Evolutionary conservation across 2,329 filamentous ascomycete genomes (phyloP).

Genomic region (Epichloe typhina): DNA sequence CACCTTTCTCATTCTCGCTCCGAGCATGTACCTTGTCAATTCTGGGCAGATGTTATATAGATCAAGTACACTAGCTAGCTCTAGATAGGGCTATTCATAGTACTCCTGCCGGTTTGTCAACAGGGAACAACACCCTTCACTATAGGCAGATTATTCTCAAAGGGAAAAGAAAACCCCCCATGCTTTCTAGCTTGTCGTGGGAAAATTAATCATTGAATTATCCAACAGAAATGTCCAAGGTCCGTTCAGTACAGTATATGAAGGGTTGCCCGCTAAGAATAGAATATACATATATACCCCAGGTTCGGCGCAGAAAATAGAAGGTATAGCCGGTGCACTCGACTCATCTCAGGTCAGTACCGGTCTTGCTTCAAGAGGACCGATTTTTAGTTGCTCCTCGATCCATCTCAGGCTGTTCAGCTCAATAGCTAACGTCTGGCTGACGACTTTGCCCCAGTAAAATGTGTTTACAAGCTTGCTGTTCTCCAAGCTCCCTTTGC

Average conservation of each 20-base stretch:
- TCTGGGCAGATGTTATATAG: too few species aligned
- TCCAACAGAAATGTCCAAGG: slow-evolving; percentile 2
- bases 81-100: too few species aligned
- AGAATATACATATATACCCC: slow-evolving; percentile 2
- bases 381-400: too few species aligned
- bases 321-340: neutral
- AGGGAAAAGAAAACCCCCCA: neutral
- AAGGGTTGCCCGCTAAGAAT: neutral
- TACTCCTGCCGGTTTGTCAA: too few species aligned
- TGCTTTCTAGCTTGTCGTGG: neutral
- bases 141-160: too few species aligned
- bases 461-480: neutral
- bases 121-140: too few species aligned
- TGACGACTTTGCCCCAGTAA: neutral
- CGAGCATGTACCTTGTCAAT: too few species aligned
- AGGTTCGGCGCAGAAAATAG: neutral
- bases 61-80: too few species aligned
- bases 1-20: too few species aligned
- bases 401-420: neutral
- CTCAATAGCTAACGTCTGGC: neutral
- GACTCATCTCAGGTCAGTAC: neutral
- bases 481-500: neutral
- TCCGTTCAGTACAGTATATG: neutral
- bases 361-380: too few species aligned
- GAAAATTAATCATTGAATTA: neutral